Evolutionary conservation across 495 filamentous ascomycete genomes (phyloP).

Genomic region (Glonium stellatum): DNA sequence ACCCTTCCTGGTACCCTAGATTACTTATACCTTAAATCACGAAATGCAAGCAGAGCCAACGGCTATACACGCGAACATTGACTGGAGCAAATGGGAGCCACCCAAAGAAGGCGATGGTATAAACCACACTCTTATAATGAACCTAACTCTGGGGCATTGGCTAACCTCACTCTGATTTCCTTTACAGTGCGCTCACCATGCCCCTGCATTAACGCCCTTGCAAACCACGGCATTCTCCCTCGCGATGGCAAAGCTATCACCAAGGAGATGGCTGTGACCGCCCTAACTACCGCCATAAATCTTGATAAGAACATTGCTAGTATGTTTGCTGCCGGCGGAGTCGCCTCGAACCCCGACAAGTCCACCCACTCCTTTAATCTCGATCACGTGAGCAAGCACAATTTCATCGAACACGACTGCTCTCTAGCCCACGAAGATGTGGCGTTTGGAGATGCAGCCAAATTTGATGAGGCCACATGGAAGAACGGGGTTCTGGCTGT

Average conservation of each 20-base stretch:
- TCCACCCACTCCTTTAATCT: not conserved
- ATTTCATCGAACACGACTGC: not conserved
- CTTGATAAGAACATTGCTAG: constrained; percentile 34
- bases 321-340: constrained; percentile 40
- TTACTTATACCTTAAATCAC: too few species aligned
- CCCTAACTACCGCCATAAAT: constrained; percentile 41
- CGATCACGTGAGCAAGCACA: not conserved
- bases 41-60: too few species aligned
- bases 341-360: constrained; percentile 40
- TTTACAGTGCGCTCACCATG: constrained; percentile 22
- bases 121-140: too few species aligned
- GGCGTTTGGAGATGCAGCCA: not conserved
- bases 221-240: constrained; percentile 25
- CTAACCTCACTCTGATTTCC: too few species aligned
- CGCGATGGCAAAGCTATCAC: constrained; percentile 38
- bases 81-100: constrained; percentile 1
- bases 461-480: not conserved
- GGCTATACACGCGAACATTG: not conserved
- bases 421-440: not conserved
- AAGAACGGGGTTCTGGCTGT: not conserved
- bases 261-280: constrained; percentile 32
- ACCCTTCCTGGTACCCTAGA: too few species aligned
- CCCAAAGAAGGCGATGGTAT: not conserved
- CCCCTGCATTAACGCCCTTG: constrained; percentile 26
- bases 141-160: too few species aligned